phyloP scores from a whole-genome alignment of 805 yeast species.

The Myxozyma monticola region DNA sequence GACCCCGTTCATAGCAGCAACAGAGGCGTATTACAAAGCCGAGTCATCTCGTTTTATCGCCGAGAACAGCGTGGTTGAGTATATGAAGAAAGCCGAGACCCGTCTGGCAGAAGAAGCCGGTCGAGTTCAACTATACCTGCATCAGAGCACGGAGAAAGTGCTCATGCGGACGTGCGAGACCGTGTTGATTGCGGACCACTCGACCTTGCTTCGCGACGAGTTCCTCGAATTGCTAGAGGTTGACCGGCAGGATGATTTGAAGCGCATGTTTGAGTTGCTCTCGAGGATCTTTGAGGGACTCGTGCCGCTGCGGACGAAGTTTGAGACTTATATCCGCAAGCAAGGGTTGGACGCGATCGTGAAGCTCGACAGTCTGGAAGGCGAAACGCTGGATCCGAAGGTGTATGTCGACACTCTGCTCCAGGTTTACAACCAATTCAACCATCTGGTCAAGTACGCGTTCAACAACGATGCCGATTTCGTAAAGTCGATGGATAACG shows the following conservation, averaged over 20 bases:
- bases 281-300: constrained; percentile 77
- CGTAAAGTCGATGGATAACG: constrained; percentile 84
- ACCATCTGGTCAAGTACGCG: constrained; percentile 60
- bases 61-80: constrained; percentile 82
- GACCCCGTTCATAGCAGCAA: constrained; percentile 65
- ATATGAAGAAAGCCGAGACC: constrained; percentile 80
- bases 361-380: constrained; percentile 48
- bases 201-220: constrained; percentile 72
- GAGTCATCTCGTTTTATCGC: constrained; percentile 69
- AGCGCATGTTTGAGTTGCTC: constrained; percentile 72
- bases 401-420: constrained; percentile 76
- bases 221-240: constrained; percentile 73
- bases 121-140: constrained; percentile 75
- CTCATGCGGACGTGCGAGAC: constrained; percentile 73
- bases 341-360: constrained; percentile 64
- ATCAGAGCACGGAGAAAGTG: constrained; percentile 78
- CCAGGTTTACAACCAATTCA: constrained; percentile 66
- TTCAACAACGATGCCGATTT: constrained; percentile 75
- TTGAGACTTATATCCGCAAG: constrained; percentile 68
- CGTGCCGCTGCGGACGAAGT: constrained; percentile 70
- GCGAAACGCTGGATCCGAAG: constrained; percentile 60
- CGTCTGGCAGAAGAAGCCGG: constrained; percentile 81
- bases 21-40: constrained; percentile 54
- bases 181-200: constrained; percentile 76
- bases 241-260: constrained; percentile 68